These are phyloP conservation scores for Xylariaceae sp. DNA, from an alignment of 2,329 filamentous ascomycete genomes.

Conservation along the genomic window DNA sequence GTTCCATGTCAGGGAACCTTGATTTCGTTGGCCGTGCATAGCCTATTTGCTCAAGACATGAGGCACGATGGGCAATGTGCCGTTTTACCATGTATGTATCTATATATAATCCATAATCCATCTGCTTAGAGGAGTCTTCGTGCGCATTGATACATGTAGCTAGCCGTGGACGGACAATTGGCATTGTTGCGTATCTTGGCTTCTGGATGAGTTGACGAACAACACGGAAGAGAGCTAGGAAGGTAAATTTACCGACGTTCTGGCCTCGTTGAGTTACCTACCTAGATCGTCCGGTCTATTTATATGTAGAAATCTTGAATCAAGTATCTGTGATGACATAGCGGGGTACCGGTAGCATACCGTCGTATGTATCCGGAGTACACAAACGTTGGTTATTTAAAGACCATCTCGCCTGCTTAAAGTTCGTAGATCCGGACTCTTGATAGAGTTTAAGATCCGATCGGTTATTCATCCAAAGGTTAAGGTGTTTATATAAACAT, in stretches of 20 bases:
- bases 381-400: no score
- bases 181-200: no score
- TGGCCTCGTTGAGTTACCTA: background rate
- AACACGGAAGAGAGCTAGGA: no score
- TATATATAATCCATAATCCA: background rate
- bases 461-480: no score
- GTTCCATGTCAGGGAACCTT: background rate
- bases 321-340: background rate
- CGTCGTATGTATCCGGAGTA: no score
- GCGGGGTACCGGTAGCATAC: background rate
- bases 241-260: background rate
- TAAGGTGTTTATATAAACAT: no score
- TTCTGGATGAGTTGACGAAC: no score
- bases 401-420: no score
- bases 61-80: background rate
- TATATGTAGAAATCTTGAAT: background rate
- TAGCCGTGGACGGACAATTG: no score
- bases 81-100: no score
- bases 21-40: constrained; percentile 3
- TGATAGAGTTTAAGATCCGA: no score
- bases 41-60: background rate
- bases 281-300: background rate
- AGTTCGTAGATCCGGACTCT: no score
- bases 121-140: background rate
- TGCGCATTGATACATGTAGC: background rate